Conservation (phyloP, 805 yeast genomes). For the Wickerhamiella hasegawae region DNA sequence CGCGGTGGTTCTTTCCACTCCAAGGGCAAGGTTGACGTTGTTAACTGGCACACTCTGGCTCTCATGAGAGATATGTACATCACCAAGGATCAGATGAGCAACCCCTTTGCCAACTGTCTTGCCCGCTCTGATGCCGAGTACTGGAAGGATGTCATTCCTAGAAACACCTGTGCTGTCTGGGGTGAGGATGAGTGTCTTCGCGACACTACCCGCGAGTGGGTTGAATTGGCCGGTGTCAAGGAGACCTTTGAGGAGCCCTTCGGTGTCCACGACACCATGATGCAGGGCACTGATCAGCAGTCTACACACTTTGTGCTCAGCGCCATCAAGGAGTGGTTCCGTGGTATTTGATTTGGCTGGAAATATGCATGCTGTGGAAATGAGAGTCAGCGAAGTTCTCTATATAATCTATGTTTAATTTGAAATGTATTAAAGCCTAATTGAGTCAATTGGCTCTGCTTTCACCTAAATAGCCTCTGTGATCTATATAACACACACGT, state of each 20-base stretch:
- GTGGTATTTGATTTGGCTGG: too few relatives aligned
- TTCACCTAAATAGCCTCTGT: too few relatives aligned
- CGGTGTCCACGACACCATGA: slow-evolving; percentile 16
- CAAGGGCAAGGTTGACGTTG: slow-evolving; percentile 1
- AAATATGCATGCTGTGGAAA: too few relatives aligned
- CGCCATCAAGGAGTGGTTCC: too few relatives aligned
- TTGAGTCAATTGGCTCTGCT: too few relatives aligned
- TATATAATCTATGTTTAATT: too few relatives aligned
- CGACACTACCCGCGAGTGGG: slow-evolving; percentile 8
- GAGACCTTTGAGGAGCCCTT: slow-evolving; percentile 10
- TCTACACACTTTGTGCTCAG: too few relatives aligned
- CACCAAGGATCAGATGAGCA: neutral
- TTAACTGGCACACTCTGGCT: slow-evolving; percentile 1
- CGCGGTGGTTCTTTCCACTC: slow-evolving; percentile 1
- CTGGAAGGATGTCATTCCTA: slow-evolving; percentile 11
- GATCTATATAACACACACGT: too few relatives aligned
- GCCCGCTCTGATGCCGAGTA: slow-evolving; percentile 1
- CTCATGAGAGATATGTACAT: slow-evolving; percentile 3
- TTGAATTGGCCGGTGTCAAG: slow-evolving; percentile 5
- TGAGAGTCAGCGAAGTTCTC: too few relatives aligned
- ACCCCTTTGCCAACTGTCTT: slow-evolving; percentile 2
- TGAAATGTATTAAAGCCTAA: too few relatives aligned
- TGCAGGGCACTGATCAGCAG: too few relatives aligned
- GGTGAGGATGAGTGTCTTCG: slow-evolving; percentile 11
- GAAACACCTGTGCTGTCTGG: slow-evolving; percentile 10